phyloP scores from a whole-genome alignment of 805 yeast genomes.

The Nakazawaea ishiwadae region DNA sequence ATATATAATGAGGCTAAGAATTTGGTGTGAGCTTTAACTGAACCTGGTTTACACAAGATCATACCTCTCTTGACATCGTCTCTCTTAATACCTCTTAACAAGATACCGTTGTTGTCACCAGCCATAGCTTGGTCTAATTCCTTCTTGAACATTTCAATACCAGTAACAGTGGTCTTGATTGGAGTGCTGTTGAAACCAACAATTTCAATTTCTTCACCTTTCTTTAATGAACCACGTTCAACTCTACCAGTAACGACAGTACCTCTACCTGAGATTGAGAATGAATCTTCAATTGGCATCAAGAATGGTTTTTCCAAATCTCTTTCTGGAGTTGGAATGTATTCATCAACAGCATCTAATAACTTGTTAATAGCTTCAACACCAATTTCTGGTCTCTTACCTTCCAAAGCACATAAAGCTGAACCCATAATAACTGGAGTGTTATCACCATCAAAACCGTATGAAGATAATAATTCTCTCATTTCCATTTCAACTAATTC shows the following conservation, averaged over 20 bases:
- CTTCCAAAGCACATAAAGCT: conserved; percentile 94
- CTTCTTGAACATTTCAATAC: conserved; percentile 99
- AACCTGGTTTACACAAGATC: conserved; percentile 91
- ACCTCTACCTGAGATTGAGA: conserved; percentile 99
- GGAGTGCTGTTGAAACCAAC: conserved; percentile 88
- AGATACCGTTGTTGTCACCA: conserved; percentile 98
- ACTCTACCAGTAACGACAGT: conserved; percentile 99
- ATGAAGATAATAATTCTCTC: conserved; percentile 89
- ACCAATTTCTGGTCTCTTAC: conserved; percentile 86
- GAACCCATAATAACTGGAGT: conserved; percentile 98
- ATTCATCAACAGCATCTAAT: conserved; percentile 87
- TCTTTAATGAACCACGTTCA: conserved; percentile 95
- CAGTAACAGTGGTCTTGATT: conserved; percentile 91
- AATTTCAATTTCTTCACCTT: conserved; percentile 97
- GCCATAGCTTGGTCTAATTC: conserved; percentile 97
- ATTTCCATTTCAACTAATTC: conserved; percentile 99
- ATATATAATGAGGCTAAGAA: conserved; percentile 91
- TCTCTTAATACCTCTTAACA: conserved; percentile 97
- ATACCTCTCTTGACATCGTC: conserved; percentile 96
- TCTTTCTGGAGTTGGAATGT: conserved; percentile 95
- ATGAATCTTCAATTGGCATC: conserved; percentile 96
- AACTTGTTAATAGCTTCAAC: conserved; percentile 75
- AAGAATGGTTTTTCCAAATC: conserved; percentile 94
- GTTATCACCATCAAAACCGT: conserved; percentile 98
- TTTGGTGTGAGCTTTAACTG: conserved; percentile 90